phyloP scores from a whole-genome alignment of 805 yeast genomes.

The Starmerella vaccinii region DNA sequence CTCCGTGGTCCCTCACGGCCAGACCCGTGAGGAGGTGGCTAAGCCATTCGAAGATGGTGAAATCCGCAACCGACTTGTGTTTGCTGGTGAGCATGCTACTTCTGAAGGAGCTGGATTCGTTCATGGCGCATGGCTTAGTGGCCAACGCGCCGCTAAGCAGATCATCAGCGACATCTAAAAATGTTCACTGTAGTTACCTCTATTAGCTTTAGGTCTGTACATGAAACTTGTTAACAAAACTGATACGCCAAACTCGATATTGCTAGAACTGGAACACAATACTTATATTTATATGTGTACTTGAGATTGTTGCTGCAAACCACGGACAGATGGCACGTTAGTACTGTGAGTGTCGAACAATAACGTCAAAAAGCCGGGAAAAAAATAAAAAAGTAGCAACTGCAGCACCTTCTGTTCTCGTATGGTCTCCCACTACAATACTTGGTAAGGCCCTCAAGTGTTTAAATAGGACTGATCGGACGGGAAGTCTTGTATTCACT shows the following conservation, averaged over 20 bases:
- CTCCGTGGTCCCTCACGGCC: slow-evolving; percentile 54
- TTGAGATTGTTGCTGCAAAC: too few species aligned
- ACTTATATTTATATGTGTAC: too few species aligned
- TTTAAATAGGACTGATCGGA: neutral
- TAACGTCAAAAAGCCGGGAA: too few species aligned
- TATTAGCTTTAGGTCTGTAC: too few species aligned
- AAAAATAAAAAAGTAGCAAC: neutral
- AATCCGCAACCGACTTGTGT: slow-evolving; percentile 39
- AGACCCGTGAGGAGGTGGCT: slow-evolving; percentile 56
- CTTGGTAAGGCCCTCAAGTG: slow-evolving; percentile 1
- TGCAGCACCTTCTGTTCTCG: slow-evolving; percentile 1
- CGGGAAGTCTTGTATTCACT: neutral
- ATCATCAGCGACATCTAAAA: slow-evolving; percentile 17
- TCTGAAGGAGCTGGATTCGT: slow-evolving; percentile 81
- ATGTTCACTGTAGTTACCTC: too few species aligned
- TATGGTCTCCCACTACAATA: neutral
- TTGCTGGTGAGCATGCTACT: slow-evolving; percentile 84
- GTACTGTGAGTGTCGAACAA: too few species aligned
- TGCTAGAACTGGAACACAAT: too few species aligned
- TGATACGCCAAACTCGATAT: too few species aligned
- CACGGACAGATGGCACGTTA: too few species aligned
- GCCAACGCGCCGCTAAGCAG: slow-evolving; percentile 42
- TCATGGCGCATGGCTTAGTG: slow-evolving; percentile 81
- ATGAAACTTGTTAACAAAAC: too few species aligned
- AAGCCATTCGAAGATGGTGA: slow-evolving; percentile 51